Conservation (phyloP, 2,329 filamentous ascomycete genomes). For the Aureobasidium lini region DNA sequence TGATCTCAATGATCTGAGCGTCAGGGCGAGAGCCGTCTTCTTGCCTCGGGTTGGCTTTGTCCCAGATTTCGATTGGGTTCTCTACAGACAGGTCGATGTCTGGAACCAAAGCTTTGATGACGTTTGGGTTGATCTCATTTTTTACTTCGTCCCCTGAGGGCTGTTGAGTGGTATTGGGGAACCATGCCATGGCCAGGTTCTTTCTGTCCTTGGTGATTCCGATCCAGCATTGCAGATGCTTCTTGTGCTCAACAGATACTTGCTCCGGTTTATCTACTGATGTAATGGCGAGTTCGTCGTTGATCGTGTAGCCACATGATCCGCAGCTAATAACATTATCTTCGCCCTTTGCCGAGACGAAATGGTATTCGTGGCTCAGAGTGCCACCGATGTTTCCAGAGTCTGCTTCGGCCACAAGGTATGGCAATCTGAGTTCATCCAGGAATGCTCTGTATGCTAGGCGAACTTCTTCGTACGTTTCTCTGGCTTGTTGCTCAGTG, state of each 20-base stretch:
- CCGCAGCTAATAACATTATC: conserved; percentile 74
- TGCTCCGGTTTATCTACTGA: neutral
- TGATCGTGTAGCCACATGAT: conserved; percentile 68
- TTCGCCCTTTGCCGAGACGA: conserved; percentile 71
- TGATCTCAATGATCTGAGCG: conserved; percentile 16
- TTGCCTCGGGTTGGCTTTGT: neutral
- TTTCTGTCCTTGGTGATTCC: conserved; percentile 61
- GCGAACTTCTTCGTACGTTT: conserved; percentile 71
- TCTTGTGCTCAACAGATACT: neutral
- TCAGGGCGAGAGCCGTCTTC: neutral
- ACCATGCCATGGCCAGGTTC: conserved; percentile 64
- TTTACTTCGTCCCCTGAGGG: conserved; percentile 11
- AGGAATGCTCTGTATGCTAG: conserved; percentile 70
- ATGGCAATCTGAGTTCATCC: conserved; percentile 72
- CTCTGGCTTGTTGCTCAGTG: conserved; percentile 58
- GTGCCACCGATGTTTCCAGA: conserved; percentile 95
- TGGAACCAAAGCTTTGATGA: conserved; percentile 58
- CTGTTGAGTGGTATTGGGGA: conserved; percentile 34
- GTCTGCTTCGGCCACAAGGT: conserved; percentile 78
- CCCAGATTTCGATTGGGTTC: conserved; percentile 27
- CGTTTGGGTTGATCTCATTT: conserved; percentile 49
- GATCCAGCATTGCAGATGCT: conserved; percentile 43
- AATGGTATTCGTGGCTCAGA: conserved; percentile 91
- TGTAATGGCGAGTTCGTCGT: conserved; percentile 62
- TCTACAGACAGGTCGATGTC: conserved; percentile 66